Evolutionary conservation across 2,329 filamentous ascomycete genomes (phyloP), one percentile per base, ranked within the genome.

Genomic region (Fusarium subtropicale): DNA sequence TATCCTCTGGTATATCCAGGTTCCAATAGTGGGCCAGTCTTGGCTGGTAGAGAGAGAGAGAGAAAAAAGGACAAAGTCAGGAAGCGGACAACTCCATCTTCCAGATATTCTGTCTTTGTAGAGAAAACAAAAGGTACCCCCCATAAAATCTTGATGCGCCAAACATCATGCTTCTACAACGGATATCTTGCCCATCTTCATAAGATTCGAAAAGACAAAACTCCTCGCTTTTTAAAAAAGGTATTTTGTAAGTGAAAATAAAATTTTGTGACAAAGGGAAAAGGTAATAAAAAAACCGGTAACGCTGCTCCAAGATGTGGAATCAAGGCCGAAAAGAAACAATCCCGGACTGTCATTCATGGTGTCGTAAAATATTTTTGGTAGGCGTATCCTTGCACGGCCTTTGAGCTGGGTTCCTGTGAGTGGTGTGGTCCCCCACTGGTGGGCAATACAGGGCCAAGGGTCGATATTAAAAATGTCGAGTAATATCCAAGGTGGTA

Each of bases 131-230:
- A 45, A 42, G 45, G 50, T 53, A 30, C 60, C 66, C 52, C 64
- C 66, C 42, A 34, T 57, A 61, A 50, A 56, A 52, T 72, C 56
- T 66, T 53, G 71, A 73, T 74, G 72, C 72, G 72, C 72, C 72
- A 65, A 68, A 71, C 71, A 64, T 72, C 63, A 74, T 74, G 72
- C 72, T 72, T 74, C 72, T 75, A 74, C 71, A 74, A 66, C 55
- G 56, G 67, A 62, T 63, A 66, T 69, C 72, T 74, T 75, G 61
- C 61, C 56, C 60, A 68, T 72, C 53, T 65, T 75, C 72, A 70
- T 74, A 71, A 73, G 60, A 67, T 66, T 71, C 61, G 72, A 55
- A 63, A 74, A 74, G 69, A 74, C 53, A 64, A 56, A 74, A 74
- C 72, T 74, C 72, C 72, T 71, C 72, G 72, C 72, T 74, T 73